Percentiles rank a stretch among this genome's conserved stretches.
phyloP scores from a whole-genome alignment of 139 green algal genomes.

The Chlorella ohadii region DNA sequence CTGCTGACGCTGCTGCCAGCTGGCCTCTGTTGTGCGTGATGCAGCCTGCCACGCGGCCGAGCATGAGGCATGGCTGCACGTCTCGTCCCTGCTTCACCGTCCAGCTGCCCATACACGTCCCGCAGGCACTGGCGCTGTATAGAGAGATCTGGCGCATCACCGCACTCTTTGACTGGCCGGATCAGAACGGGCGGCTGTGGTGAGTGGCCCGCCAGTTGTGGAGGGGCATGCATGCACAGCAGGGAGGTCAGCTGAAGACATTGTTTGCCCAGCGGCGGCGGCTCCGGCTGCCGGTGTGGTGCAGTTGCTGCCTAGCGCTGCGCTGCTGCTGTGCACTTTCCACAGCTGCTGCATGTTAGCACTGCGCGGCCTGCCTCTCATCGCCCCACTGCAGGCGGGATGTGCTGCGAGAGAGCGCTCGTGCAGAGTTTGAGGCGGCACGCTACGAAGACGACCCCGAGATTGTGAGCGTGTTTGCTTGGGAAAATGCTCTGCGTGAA shows the following conservation, averaged over 20 bases:
- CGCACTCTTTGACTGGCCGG: constrained; percentile 18
- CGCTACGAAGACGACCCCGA: constrained; percentile 54
- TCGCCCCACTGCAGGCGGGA: constrained; percentile 48
- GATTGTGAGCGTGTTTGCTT: no score
- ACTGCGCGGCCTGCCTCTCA: no score
- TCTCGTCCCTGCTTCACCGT: no score
- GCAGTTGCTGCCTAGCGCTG: neutral
- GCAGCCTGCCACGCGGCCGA: no score
- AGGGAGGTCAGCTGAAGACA: no score
- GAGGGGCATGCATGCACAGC: no score
- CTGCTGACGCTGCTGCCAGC: no score
- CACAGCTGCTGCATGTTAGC: neutral
- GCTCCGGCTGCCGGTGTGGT: neutral
- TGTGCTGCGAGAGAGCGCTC: constrained; percentile 52
- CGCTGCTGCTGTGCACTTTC: neutral
- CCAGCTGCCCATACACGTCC: no score
- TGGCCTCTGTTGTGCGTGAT: no score
- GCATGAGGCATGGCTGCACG: no score
- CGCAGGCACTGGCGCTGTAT: constrained; percentile 28
- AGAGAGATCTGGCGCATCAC: constrained; percentile 36
- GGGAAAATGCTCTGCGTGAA: no score
- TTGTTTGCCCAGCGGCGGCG: neutral
- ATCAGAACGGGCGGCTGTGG: constrained; percentile 23
- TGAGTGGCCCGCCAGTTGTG: neutral
- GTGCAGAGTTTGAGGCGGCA: constrained; percentile 58